Evolutionary conservation across 352 stramenopile species (phyloP), one percentile per base, ranked within the genome.

Genomic region (Achlya hypogyna): DNA sequence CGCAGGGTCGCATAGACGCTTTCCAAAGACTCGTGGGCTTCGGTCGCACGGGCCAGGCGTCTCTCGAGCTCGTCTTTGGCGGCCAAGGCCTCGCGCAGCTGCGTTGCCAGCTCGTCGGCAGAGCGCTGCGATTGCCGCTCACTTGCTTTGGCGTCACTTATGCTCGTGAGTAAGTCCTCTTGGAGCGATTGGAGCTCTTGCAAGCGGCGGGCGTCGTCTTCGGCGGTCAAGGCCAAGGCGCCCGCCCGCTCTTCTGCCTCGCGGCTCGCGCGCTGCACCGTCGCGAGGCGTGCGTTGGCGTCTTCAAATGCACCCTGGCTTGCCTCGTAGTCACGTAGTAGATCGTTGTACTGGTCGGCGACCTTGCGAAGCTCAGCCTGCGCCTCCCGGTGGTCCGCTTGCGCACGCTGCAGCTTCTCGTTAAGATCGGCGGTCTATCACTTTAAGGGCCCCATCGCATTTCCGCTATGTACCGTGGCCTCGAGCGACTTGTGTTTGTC

Each of bases 101-200:
- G 4, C 23, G 10, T 20, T 23, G 53, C 35, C 4, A 43, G 16
- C 8, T 60, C 53, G 31, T 71, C 25, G 1, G 14, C 35, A 20
- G 72, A 69, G 14, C 72, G 67, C 68, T 80, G 70, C 27, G 62
- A 65, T 1, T 65, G 59, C 2, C 70, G 65, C 35, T 75, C 69
- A 42, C 81, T 78, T 3, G 66, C 52, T 34, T 22, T 78, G 69
- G 49, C 84, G 75, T 79, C 74, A 23, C 88, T 78, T 12, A 91
- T 75, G 0, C 77, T 83, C 6, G 71, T 47, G 4, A 93, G 74
- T 1, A 93, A 20, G 29, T 87, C 81, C 35, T 93, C 84, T 52
- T 93, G 84, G 0, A 93, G 70, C 0, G 68, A 62, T 38, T 88
- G 86, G 14, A 89, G 65, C 52, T 89, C 84, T 5, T 88, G 72